These are phyloP conservation scores for Saccharomyces pastorianus DNA, from an alignment of 1,139 yeast species.

Conservation along the genomic window DNA sequence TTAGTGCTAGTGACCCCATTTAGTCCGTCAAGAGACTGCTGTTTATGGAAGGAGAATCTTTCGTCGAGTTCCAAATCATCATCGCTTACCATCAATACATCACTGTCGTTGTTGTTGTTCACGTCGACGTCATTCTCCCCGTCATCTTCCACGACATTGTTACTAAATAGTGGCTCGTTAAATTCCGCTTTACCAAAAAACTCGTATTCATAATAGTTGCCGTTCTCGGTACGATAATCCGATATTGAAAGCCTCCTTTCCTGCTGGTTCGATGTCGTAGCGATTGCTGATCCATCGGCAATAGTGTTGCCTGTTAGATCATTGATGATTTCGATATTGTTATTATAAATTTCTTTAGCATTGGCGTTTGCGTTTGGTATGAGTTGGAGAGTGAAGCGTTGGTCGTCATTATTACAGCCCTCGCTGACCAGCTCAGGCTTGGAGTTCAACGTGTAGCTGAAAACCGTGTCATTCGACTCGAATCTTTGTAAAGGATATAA, in stretches of 20 bases:
- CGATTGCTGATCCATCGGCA: background rate
- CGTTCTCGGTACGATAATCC: constrained; percentile 3
- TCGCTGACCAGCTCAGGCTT: background rate
- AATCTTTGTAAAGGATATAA: constrained; percentile 6
- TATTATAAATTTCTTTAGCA: background rate
- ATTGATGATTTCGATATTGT: constrained; percentile 2
- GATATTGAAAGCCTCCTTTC: constrained; percentile 4
- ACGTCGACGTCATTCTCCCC: background rate
- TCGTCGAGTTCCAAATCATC: background rate
- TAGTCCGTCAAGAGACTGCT: background rate
- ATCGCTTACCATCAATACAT: background rate
- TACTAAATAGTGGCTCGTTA: background rate
- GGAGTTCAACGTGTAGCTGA: background rate
- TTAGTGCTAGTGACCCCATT: background rate
- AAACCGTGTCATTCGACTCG: constrained; percentile 7
- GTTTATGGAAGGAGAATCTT: background rate
- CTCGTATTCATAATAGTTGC: constrained; percentile 7
- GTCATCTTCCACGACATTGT: background rate
- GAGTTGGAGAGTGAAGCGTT: background rate
- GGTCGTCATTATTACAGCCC: background rate
- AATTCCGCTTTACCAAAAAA: background rate
- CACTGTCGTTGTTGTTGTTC: background rate
- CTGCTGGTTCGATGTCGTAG: background rate
- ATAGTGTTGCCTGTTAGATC: constrained; percentile 16
- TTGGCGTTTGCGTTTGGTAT: constrained; percentile 1